Evolutionary conservation across 176 grass and related monocot genomes (phyloP).

Genomic region (Hyparrhenia diplandra): DNA sequence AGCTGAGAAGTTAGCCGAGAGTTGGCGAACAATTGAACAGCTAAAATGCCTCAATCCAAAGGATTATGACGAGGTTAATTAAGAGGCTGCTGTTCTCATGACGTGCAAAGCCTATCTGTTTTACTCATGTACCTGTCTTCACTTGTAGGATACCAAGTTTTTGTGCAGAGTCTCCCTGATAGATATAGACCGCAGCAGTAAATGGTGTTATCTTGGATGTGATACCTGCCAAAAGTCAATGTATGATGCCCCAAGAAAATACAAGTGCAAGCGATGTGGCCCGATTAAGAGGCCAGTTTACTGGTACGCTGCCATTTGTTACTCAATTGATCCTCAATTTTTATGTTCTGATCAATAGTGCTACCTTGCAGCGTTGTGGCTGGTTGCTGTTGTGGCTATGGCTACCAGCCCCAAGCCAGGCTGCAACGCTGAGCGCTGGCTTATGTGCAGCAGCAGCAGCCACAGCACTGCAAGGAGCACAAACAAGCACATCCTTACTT

Average conservation of each 20-base stretch:
- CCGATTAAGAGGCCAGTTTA: conserved; percentile 10
- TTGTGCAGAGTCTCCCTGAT: background rate
- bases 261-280: conserved; percentile 1
- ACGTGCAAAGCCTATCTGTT: background rate
- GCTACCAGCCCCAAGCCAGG: too few relatives aligned
- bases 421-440: too few relatives aligned
- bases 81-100: background rate
- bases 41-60: background rate
- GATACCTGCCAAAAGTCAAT: conserved; percentile 4
- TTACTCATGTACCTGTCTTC: background rate
- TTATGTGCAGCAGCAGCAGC: too few relatives aligned
- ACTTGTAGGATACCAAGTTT: background rate
- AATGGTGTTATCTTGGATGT: conserved; percentile 17
- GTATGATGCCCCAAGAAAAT: background rate
- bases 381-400: too few relatives aligned
- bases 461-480: too few relatives aligned
- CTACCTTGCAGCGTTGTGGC: too few relatives aligned
- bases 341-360: background rate
- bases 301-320: background rate
- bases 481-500: background rate
- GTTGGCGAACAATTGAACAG: conserved; percentile 18
- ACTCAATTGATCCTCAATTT: background rate
- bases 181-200: background rate
- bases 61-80: conserved; percentile 1
- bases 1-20: conserved; percentile 13